Base-by-base conservation (phyloP, 2,329 filamentous ascomycete species). In the Ophiosphaerella narmari region DNA sequence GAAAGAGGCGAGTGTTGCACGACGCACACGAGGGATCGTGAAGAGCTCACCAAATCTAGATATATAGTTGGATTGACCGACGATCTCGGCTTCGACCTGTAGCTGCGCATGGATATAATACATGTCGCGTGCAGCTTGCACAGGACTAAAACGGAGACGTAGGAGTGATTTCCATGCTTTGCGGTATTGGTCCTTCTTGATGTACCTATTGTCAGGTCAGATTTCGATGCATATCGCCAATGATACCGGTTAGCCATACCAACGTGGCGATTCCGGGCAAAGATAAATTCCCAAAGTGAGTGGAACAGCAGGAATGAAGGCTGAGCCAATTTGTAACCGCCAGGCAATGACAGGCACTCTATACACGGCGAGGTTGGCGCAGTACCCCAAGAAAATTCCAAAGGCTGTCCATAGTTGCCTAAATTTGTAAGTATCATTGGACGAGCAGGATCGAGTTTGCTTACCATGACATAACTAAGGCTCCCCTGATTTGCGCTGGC, bases 261-360 rank as follows among this genome's bases (percentile, higher is more conserved):
- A 41, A 31, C 43, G 34, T 13, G 43, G 43, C 13, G 43, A 45
- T 23, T 45, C 43, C 6, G 43, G 43, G 7, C 43, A 45, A 21
- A 45, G 23, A 11, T 38, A 35, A 9, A 35, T 45, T 26, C 7
- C 24, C 11, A 4, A 12, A 5, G 34, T 37, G 29, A 45, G 35
- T 3, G 38, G 24, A n/a, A 45, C 11, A 13, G 43, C 38, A 11
- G 43, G 43, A 9, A 45, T 31, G 7, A 45, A 24, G 18, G 26
- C 43, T 6, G 43, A 45, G n/a, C 34, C 43, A 24, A 45, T 35
- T 45, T 45, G 34, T 16, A 38, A 39, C 31, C 43, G 29, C 43
- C 43, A 45, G 13, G 24, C 18, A n/a, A 38, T 39, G 23, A 38
- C 43, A 24, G 34, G 34, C n/a, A 35, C 38, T 14, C 38, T 35